Evolutionary conservation across 75 land plant genomes (phyloP).

Genomic region (Picea glauca): DNA sequence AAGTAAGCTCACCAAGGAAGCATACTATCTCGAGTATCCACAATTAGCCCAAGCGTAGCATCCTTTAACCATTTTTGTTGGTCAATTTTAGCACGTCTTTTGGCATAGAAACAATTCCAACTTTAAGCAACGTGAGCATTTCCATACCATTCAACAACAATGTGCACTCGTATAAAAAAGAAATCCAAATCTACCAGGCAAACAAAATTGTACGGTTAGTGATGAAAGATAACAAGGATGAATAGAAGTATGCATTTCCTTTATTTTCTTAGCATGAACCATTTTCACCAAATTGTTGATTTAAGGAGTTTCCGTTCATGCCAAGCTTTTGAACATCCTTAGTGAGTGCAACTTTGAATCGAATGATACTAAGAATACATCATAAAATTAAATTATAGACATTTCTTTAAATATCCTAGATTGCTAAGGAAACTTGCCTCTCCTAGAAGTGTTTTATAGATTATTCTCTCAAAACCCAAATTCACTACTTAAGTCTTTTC

Average conservation of each 20-base stretch:
- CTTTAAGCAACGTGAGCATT: constrained; percentile 3
- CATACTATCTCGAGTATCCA: constrained; percentile 59
- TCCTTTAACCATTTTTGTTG: constrained; percentile 75
- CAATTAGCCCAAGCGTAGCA: constrained; percentile 34
- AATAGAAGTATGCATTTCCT: not conserved
- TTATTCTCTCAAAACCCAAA: too few relatives aligned
- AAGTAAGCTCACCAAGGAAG: constrained; percentile 51
- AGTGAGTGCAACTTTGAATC: too few relatives aligned
- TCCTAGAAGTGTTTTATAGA: constrained; percentile 57
- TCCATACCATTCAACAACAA: not conserved
- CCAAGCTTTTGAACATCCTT: not conserved
- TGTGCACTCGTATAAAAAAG: not conserved
- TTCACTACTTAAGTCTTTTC: constrained; percentile 46
- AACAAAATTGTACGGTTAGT: not conserved
- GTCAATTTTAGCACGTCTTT: constrained; percentile 28
- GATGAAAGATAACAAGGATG: constrained; percentile 6
- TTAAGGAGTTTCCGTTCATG: not conserved
- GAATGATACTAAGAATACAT: too few relatives aligned
- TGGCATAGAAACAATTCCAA: too few relatives aligned
- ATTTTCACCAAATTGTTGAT: not conserved
- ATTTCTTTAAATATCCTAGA: constrained; percentile 2
- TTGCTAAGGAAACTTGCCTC: constrained; percentile 30
- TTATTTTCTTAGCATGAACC: not conserved
- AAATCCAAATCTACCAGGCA: not conserved
- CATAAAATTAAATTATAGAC: not conserved